Evolutionary conservation across 2,329 filamentous ascomycete genomes (phyloP).

Genomic region (Colletotrichum lindemuthianum): DNA sequence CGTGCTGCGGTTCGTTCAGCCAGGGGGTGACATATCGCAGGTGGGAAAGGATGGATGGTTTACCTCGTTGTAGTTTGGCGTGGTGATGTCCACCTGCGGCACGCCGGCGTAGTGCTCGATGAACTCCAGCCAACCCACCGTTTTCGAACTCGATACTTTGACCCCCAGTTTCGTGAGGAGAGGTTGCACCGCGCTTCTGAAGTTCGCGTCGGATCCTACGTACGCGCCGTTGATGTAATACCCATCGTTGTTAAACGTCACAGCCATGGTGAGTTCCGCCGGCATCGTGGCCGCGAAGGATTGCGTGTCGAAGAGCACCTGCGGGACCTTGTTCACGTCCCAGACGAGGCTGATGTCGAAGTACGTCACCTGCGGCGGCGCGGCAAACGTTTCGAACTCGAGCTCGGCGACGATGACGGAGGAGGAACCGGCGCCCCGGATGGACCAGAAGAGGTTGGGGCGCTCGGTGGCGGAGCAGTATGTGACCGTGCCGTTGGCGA

Average conservation of each 20-base stretch:
- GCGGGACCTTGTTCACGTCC: not conserved
- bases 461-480: constrained; percentile 46
- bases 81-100: constrained; percentile 16
- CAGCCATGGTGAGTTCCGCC: constrained; percentile 43
- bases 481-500: constrained; percentile 48
- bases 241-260: constrained; percentile 24
- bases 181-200: constrained; percentile 6
- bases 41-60: no score
- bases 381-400: constrained; percentile 50
- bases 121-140: constrained; percentile 25
- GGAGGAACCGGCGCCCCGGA: constrained; percentile 53
- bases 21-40: not conserved
- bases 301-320: constrained; percentile 13
- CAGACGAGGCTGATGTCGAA: constrained; percentile 36
- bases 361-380: constrained; percentile 44
- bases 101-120: constrained; percentile 15
- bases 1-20: constrained; percentile 37
- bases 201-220: not conserved
- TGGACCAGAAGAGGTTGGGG: constrained; percentile 53
- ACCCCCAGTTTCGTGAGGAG: constrained; percentile 12
- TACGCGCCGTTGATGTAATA: constrained; percentile 23
- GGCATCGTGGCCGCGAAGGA: constrained; percentile 12
- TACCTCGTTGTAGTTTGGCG: constrained; percentile 21
- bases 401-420: constrained; percentile 53
- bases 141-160: constrained; percentile 19